These are phyloP conservation scores for Plantago major DNA, from an alignment of 257 asterid species.

Conservation along the genomic window DNA sequence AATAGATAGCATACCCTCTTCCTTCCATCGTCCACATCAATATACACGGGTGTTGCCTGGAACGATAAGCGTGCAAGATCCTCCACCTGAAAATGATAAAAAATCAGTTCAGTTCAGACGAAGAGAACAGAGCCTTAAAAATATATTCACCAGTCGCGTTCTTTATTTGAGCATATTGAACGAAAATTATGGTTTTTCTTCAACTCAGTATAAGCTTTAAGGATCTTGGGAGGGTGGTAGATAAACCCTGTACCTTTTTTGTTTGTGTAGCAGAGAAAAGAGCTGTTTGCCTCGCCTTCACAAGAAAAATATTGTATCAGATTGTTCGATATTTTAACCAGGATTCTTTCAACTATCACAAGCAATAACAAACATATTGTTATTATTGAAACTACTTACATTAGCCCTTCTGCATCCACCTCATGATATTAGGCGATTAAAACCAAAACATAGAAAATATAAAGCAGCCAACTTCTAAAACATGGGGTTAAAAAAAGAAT, in stretches of 20 bases:
- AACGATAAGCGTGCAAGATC: conserved; percentile 94
- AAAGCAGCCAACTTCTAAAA: no score
- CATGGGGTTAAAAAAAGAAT: no score
- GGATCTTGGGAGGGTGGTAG: not conserved
- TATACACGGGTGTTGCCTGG: conserved; percentile 58
- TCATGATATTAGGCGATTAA: no score
- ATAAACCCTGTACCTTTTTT: conserved; percentile 53
- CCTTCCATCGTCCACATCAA: conserved; percentile 89
- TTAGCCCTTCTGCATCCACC: no score
- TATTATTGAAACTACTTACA: no score
- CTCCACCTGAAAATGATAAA: conserved; percentile 57
- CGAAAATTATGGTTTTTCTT: no score
- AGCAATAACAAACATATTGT: no score
- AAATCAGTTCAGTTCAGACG: no score
- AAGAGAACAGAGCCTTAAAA: no score
- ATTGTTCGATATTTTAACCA: no score
- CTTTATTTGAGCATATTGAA: not conserved
- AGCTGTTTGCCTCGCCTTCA: conserved; percentile 89
- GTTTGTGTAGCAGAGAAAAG: conserved; percentile 99
- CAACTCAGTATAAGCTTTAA: not conserved
- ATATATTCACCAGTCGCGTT: not conserved
- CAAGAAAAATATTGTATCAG: not conserved
- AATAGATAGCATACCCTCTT: conserved; percentile 42
- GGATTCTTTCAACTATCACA: no score
- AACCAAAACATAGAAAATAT: no score